Conservation (phyloP, 2,329 filamentous ascomycete species). For the Epicoccum nigrum region DNA sequence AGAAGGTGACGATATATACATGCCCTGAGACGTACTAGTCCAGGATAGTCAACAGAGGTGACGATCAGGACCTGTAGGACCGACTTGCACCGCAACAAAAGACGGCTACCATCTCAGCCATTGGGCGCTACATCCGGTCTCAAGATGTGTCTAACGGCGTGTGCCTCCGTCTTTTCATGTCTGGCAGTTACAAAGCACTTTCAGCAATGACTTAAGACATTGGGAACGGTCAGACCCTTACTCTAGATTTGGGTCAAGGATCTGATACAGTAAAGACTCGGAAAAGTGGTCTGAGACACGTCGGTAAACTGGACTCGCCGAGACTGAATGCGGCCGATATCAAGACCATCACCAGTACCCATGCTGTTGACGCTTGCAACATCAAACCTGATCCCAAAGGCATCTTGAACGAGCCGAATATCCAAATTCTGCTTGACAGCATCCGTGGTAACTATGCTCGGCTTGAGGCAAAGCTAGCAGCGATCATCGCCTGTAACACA, state of each 20-base stretch:
- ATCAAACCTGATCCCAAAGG: slow-evolving; percentile 18
- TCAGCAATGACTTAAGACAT: background rate
- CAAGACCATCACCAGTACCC: background rate
- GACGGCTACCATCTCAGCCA: background rate
- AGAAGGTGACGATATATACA: too few relatives aligned
- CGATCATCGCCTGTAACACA: slow-evolving; percentile 24
- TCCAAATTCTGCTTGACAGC: slow-evolving; percentile 18
- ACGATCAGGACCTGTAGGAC: too few relatives aligned
- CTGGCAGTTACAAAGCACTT: background rate
- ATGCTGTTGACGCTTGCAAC: slow-evolving; percentile 10
- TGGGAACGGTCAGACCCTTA: too few relatives aligned
- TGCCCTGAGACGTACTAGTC: too few relatives aligned
- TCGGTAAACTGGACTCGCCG: background rate
- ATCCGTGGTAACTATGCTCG: slow-evolving; percentile 17
- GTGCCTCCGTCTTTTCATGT: background rate
- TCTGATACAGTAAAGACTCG: background rate
- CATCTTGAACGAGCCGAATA: slow-evolving; percentile 17
- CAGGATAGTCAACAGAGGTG: too few relatives aligned
- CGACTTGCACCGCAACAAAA: too few relatives aligned
- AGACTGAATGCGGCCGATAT: background rate
- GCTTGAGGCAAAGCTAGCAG: slow-evolving; percentile 20
- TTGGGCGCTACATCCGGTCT: background rate
- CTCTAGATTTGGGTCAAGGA: background rate
- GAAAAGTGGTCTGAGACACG: background rate
- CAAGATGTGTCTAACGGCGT: background rate